A percentile compares a stretch with the other conserved stretches of the same genome.
These are phyloP conservation scores for Hymenoscyphus linearis DNA, from an alignment of 2,329 filamentous ascomycete species.

Conservation along the genomic window DNA sequence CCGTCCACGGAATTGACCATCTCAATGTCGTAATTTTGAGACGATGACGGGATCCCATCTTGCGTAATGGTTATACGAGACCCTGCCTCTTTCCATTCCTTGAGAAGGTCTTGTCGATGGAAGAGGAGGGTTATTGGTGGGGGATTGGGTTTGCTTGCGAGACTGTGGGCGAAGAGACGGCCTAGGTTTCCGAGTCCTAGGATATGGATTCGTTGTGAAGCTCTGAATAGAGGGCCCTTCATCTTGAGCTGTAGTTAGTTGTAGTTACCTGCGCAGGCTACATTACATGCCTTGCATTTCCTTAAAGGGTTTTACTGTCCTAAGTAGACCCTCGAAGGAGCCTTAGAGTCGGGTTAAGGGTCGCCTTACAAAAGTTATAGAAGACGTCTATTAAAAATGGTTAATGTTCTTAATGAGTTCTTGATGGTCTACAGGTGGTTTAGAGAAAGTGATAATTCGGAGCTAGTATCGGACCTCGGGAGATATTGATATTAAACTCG, in stretches of 20 bases:
- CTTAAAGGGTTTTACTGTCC: too few species aligned
- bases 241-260: not conserved
- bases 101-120: slow-evolving; percentile 49
- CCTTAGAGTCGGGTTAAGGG: not conserved
- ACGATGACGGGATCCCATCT: slow-evolving; percentile 19
- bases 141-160: slow-evolving; percentile 48
- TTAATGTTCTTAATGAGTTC: too few species aligned
- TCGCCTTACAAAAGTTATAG: not conserved
- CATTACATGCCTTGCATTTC: too few species aligned
- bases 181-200: slow-evolving; percentile 79
- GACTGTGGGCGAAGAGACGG: slow-evolving; percentile 67
- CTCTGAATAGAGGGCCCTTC: not conserved
- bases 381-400: too few species aligned
- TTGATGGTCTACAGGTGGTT: too few species aligned
- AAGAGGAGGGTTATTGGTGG: slow-evolving; percentile 80
- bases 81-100: slow-evolving; percentile 38
- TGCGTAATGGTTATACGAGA: slow-evolving; percentile 17
- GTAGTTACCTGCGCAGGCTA: not conserved
- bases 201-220: slow-evolving; percentile 52
- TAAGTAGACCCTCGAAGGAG: too few species aligned
- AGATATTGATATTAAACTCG: not conserved
- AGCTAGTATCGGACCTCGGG: not conserved
- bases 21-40: slow-evolving; percentile 22
- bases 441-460: not conserved
- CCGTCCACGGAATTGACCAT: slow-evolving; percentile 1